Conservation (phyloP, 2,329 filamentous ascomycete species). For the Calonectria fujianensis region DNA sequence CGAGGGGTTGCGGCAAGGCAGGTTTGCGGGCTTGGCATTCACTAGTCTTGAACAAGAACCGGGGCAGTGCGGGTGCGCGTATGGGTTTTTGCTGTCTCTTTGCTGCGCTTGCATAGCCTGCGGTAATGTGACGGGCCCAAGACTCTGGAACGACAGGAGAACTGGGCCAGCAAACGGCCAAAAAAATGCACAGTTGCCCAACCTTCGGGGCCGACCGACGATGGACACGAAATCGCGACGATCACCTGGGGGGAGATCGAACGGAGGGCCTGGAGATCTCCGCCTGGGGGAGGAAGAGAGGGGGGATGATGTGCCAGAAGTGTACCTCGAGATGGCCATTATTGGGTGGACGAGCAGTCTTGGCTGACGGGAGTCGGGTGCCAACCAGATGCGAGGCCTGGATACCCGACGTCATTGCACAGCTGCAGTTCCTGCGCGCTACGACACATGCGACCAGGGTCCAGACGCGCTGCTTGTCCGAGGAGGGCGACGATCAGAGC, state of each 20-base stretch:
- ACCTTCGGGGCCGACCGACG: slow-evolving; percentile 49
- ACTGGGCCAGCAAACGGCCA: slow-evolving; percentile 36
- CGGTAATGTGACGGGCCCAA: slow-evolving; percentile 11
- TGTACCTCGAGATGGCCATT: slow-evolving; percentile 3
- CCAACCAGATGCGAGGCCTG: slow-evolving; percentile 39
- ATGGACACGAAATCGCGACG: slow-evolving; percentile 42
- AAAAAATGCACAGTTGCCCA: slow-evolving; percentile 43
- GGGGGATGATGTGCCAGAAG: slow-evolving; percentile 24
- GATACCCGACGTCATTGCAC: slow-evolving; percentile 52
- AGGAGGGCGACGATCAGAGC: neutral
- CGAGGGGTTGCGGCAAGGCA: neutral
- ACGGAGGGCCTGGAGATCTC: slow-evolving; percentile 36
- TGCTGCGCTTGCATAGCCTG: neutral
- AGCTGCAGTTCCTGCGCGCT: slow-evolving; percentile 47
- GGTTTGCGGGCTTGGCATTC: slow-evolving; percentile 12
- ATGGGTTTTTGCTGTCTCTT: neutral
- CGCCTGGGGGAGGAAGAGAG: slow-evolving; percentile 34
- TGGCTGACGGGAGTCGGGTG: slow-evolving; percentile 39
- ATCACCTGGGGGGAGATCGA: slow-evolving; percentile 48
- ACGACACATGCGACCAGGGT: slow-evolving; percentile 42
- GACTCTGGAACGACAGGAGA: slow-evolving; percentile 34
- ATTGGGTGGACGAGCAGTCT: slow-evolving; percentile 41
- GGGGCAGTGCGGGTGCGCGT: neutral
- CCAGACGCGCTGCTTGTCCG: slow-evolving; percentile 24
- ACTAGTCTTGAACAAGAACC: neutral